These are phyloP conservation scores for Nigrospora oryzae DNA, from an alignment of 2,329 filamentous ascomycete species.

Conservation along the genomic window DNA sequence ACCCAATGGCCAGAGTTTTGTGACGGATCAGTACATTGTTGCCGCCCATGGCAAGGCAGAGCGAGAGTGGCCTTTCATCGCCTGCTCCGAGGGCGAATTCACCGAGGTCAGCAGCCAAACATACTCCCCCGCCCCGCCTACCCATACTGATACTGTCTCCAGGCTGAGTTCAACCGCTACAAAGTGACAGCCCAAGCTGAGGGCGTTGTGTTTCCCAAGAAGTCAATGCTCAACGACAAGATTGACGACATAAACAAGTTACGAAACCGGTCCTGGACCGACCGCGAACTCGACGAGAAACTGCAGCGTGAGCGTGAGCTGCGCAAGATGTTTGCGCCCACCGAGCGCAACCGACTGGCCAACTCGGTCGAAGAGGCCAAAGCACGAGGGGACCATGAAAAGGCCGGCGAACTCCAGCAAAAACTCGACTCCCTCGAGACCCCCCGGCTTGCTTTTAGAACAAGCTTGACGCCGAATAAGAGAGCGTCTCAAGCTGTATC, in stretches of 20 bases:
- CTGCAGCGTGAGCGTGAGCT: slow-evolving; percentile 63
- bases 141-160: neutral
- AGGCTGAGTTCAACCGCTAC: slow-evolving; percentile 77
- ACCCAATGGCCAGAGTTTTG: slow-evolving; percentile 64
- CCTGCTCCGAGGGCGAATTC: slow-evolving; percentile 77
- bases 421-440: slow-evolving; percentile 55
- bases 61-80: slow-evolving; percentile 82
- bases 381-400: slow-evolving; percentile 52
- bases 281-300: slow-evolving; percentile 73
- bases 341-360: slow-evolving; percentile 59
- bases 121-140: neutral
- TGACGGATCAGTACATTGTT: slow-evolving; percentile 78
- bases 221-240: slow-evolving; percentile 59
- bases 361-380: slow-evolving; percentile 60
- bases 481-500: slow-evolving; percentile 39
- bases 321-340: slow-evolving; percentile 55
- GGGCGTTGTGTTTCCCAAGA: slow-evolving; percentile 65
- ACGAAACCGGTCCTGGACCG: slow-evolving; percentile 73
- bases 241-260: slow-evolving; percentile 73
- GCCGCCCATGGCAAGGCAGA: slow-evolving; percentile 76
- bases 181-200: slow-evolving; percentile 67
- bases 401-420: slow-evolving; percentile 44
- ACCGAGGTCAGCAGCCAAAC: slow-evolving; percentile 54
- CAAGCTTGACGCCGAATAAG: slow-evolving; percentile 47
- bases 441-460: slow-evolving; percentile 67